Conservation (phyloP, 2,329 filamentous ascomycete genomes). For the Mycosphaerella sp. region DNA sequence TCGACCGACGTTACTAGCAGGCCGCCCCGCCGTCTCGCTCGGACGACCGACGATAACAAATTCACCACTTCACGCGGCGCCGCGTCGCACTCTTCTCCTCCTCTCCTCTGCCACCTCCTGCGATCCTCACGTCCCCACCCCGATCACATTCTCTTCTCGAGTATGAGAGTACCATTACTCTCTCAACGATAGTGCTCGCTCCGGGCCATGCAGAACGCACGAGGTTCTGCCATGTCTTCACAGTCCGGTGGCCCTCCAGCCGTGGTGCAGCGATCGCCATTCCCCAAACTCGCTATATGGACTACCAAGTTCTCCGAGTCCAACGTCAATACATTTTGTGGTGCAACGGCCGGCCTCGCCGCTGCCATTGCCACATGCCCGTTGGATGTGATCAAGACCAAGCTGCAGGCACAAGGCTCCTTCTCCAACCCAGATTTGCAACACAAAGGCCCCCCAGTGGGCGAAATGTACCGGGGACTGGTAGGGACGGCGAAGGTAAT, state of each 20-base stretch:
- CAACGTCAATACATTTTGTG: conserved; percentile 73
- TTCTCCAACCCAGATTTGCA: conserved; percentile 49
- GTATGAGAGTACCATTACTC: conserved; percentile 24
- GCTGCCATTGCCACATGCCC: conserved; percentile 94
- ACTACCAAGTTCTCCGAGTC: conserved; percentile 47
- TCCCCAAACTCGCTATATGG: conserved; percentile 36
- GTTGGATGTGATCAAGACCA: conserved; percentile 98
- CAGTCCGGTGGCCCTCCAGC: conserved; percentile 26
- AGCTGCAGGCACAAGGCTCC: conserved; percentile 88
- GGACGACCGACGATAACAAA: not conserved
- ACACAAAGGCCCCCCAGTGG: conserved; percentile 36
- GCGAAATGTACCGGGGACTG: conserved; percentile 71
- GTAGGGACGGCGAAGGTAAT: conserved; percentile 80
- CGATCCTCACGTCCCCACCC: conserved; percentile 1
- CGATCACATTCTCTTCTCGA: conserved; percentile 11
- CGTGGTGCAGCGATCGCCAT: conserved; percentile 24
- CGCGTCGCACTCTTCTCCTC: not conserved
- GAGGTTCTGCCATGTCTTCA: conserved; percentile 26
- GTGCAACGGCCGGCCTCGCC: conserved; percentile 82
- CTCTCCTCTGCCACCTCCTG: not conserved
- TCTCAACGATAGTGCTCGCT: conserved; percentile 26
- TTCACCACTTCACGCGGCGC: not conserved
- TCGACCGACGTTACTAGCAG: not conserved
- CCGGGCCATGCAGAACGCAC: conserved; percentile 28
- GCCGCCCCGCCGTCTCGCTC: not conserved